Base-by-base conservation (phyloP, 495 filamentous ascomycete genomes). In the Cercophora samala region DNA sequence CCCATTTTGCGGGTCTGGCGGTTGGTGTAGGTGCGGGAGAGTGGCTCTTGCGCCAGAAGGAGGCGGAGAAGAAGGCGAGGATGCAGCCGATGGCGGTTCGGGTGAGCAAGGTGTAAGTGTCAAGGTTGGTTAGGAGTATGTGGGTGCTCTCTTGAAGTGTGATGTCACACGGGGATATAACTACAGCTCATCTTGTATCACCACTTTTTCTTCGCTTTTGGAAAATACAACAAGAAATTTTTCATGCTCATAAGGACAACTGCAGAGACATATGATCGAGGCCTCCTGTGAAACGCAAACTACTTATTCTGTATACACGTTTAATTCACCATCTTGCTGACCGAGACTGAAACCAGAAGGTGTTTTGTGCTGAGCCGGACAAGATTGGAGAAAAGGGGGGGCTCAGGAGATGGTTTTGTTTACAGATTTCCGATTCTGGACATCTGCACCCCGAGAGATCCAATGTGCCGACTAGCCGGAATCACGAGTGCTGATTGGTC, bases 1-100 rank as follows among this genome's bases (percentile, higher is more conserved):
- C 89, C n/a, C 92, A 96, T 81, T 69, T 94, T 29, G 87, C 85
- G 24, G 92, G 92, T 1, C 84, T 88, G 68, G 70, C 80, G 1
- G 73, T 77, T 3, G 90, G 90, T 17, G 69, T 81, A 2, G 54
- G 70, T 11, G 79, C 77, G 6, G 82, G 70, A 0, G 74, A 79
- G 23, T 24, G 78, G 18, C 19, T 74, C 15, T 69, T 79, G 71
- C 70, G 62, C 66, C 72, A 62, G 62, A 65, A 56, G 58, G 70
- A 75, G 68, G 65, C 37, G 1, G 69, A 55, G 59, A 55, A 60
- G 56, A 64, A 26, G 23, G 54, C 54, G 53, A 55, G 22, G 22
- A 25, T 17, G 17, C 6, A 46, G 37, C 13, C 37, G 51, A 17
- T 22, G 61, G 46, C 53, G n/a, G 8, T 37, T 25, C 60, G 19